Evolutionary conservation across 164 flowering plant species (phyloP).

Genomic region (Chloranthus sessilifolius): DNA sequence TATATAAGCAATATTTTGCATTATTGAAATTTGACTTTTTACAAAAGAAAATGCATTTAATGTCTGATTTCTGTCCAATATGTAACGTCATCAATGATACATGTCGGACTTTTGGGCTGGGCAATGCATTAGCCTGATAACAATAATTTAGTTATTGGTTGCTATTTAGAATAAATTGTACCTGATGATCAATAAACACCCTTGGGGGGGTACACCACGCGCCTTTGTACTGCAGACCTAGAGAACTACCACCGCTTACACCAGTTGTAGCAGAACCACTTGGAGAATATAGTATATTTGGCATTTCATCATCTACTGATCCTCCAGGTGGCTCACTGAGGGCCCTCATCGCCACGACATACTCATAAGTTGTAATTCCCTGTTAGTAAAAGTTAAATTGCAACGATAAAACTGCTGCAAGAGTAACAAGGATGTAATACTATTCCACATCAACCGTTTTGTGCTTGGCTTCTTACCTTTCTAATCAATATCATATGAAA

Average conservation of each 20-base stretch:
- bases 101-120: too few species aligned
- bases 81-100: too few species aligned
- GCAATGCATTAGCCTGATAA: too few species aligned
- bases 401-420: too few species aligned
- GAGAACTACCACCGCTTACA: constrained; percentile 87
- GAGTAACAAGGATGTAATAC: too few species aligned
- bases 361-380: constrained; percentile 98
- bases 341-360: constrained; percentile 94
- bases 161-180: too few species aligned
- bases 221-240: constrained; percentile 83
- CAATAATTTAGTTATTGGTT: too few species aligned
- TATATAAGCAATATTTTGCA: too few species aligned
- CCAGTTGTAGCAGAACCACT: constrained; percentile 91
- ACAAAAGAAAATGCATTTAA: too few species aligned
- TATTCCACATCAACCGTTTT: too few species aligned
- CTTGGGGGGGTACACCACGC: constrained; percentile 98
- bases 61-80: too few species aligned
- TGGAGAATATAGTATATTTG: constrained; percentile 62
- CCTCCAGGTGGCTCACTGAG: constrained; percentile 81
- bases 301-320: constrained; percentile 61
- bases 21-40: too few species aligned
- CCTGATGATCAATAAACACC: constrained; percentile 95
- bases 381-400: constrained; percentile 21
- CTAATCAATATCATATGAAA: constrained; percentile 90
- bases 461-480: constrained; percentile 56